These are phyloP conservation scores for Metschnikowia continentalis DNA, from an alignment of 805 yeast genomes.

Conservation along the genomic window DNA sequence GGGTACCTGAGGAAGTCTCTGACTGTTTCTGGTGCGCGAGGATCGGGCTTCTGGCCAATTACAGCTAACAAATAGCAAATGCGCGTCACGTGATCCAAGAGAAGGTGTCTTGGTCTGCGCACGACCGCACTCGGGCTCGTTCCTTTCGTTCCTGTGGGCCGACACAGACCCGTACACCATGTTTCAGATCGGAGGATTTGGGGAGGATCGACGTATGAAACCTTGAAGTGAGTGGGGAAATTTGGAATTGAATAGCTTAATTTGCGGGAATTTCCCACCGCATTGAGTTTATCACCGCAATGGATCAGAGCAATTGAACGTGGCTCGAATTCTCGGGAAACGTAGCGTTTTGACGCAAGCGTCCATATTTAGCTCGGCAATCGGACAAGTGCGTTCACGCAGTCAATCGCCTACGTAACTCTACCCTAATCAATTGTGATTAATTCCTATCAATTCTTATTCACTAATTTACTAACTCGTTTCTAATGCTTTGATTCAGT, in stretches of 20 bases:
- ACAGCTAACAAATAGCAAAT: constrained; percentile 3
- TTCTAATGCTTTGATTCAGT: no score
- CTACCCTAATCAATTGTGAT: no score
- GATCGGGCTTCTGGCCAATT: constrained; percentile 8
- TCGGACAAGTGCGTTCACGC: not conserved
- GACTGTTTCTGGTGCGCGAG: constrained; percentile 2
- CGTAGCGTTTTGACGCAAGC: not conserved
- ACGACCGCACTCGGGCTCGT: not conserved
- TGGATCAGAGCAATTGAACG: not conserved
- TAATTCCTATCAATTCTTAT: no score
- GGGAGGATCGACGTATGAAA: no score
- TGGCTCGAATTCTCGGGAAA: not conserved
- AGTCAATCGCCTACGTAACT: no score
- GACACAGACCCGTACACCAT: not conserved
- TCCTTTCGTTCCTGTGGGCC: not conserved
- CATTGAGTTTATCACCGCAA: not conserved
- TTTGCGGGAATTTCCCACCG: not conserved
- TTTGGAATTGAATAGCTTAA: no score
- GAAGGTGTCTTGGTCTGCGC: not conserved
- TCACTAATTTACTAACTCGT: no score
- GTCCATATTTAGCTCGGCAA: not conserved
- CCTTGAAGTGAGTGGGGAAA: no score
- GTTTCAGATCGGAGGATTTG: not conserved
- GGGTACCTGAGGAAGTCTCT: not conserved
- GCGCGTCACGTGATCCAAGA: not conserved